These are phyloP conservation scores for Thraustotheca clavata DNA, from an alignment of 352 stramenopile genomes.

Conservation along the genomic window DNA sequence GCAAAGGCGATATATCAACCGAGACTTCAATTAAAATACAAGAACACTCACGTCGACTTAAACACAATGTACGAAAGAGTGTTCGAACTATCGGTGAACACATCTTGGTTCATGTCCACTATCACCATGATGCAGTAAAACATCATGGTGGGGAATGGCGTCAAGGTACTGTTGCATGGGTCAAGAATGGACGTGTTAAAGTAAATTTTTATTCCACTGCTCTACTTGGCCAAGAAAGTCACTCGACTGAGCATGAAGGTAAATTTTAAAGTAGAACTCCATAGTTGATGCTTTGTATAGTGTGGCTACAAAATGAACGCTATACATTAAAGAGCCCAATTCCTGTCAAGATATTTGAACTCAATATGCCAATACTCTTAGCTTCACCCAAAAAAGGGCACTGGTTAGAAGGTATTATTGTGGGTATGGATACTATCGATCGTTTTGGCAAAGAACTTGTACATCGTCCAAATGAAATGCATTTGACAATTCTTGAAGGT, in stretches of 20 bases:
- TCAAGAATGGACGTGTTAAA: constrained; percentile 46
- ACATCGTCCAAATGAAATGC: constrained; percentile 42
- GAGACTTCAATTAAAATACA: constrained; percentile 47
- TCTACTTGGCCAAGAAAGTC: background rate
- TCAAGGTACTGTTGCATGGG: constrained; percentile 47
- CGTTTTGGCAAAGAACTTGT: constrained; percentile 33
- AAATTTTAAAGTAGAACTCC: background rate
- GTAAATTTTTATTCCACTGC: constrained; percentile 36
- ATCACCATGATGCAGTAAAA: background rate
- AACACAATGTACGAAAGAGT: constrained; percentile 46
- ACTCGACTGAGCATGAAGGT: constrained; percentile 21
- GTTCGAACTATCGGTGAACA: constrained; percentile 50
- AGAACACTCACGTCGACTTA: constrained; percentile 40
- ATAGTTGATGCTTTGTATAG: background rate
- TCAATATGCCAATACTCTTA: constrained; percentile 40
- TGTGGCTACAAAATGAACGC: constrained; percentile 40
- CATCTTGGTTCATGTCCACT: constrained; percentile 28
- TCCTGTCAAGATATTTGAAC: constrained; percentile 41
- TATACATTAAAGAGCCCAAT: constrained; percentile 40
- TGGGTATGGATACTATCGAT: constrained; percentile 34
- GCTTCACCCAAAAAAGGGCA: constrained; percentile 41
- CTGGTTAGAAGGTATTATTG: constrained; percentile 39
- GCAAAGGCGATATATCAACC: constrained; percentile 43
- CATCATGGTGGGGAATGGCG: constrained; percentile 34
- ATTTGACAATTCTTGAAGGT: constrained; percentile 38